Base-by-base conservation (phyloP, 495 filamentous ascomycete species). In the Penicillium pulvis region DNA sequence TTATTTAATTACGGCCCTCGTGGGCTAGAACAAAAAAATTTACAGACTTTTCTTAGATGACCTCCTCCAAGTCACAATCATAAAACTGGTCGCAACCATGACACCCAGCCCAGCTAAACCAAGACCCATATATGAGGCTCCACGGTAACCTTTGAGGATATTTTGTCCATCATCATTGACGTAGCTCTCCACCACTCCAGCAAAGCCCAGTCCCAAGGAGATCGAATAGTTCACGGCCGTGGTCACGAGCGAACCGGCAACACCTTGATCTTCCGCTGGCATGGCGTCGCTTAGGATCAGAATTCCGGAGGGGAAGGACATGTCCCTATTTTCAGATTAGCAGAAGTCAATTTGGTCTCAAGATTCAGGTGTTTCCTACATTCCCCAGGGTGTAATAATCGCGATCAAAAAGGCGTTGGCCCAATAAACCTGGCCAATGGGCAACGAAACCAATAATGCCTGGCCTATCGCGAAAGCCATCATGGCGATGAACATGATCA, bases 201-300 rank as follows among this genome's bases (percentile, higher is more conserved):
- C 87, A 51, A 90, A 73, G 0, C 88, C 88, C 8, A 91, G 65
- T 0, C 85, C 86, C n/a, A 89, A 63, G 0, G 80, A 83, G 54
- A 90, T 87, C 45, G 75, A 80, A 58, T 90, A 90, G 56, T 90
- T 88, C 48, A 89, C 81, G 6, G 85, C 73, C 0, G 86, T 89
- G 44, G 75, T 85, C 14, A 89, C 82, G 23, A 92, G 67, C n/a
- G 76, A 81, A 0, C 83, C 84, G 4, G 82, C 85, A 1, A 79
- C 55, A 9, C 79, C 79, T 61, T 82, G 79, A 43, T 80, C 67
- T 33, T 76, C 53, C 6, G 62, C 50, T 0, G 65, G 47, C 48
- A 80, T 70, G 1, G 68, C 59, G 51, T 75, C 68, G n/a, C 65
- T 67, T 39, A 79, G 41, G 5, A 79, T 69, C 30, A 77, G 30